Conservation (phyloP, 345 rosid genomes). For the Sisymbrium altissimum region DNA sequence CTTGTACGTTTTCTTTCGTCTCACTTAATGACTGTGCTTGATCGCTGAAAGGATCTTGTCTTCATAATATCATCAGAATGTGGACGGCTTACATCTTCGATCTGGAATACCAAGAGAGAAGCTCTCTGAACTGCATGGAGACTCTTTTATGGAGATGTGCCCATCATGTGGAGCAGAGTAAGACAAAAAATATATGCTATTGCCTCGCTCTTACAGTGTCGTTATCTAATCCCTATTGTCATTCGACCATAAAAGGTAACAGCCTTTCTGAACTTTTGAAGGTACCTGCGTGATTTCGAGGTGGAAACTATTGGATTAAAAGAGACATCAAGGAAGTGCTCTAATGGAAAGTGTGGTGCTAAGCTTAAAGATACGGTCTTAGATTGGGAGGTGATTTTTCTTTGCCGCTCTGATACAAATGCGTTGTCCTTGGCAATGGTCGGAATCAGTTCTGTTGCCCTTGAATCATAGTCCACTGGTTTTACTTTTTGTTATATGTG, state of each 20-base stretch:
- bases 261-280: conserved; percentile 30
- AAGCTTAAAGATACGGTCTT: conserved; percentile 93
- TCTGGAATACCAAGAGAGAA: conserved; percentile 98
- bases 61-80: conserved; percentile 48
- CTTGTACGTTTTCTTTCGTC: background rate
- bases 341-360: conserved; percentile 61
- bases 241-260: background rate
- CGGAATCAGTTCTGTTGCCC: background rate
- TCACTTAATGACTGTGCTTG: background rate
- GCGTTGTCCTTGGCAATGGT: background rate
- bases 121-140: conserved; percentile 90
- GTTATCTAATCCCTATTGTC: background rate
- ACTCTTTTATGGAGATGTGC: conserved; percentile 92
- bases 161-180: conserved; percentile 84
- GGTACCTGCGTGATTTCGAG: conserved; percentile 94
- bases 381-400: conserved; percentile 89
- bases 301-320: conserved; percentile 93
- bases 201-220: background rate
- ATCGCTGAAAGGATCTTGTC: conserved; percentile 4
- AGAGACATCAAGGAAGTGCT: conserved; percentile 83
- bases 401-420: background rate
- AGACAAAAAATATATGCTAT: conserved; percentile 29
- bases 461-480: background rate
- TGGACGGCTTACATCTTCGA: conserved; percentile 96
- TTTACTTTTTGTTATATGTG: background rate